These are phyloP conservation scores for Daldinia caldariorum DNA, from an alignment of 495 filamentous ascomycete genomes.

Conservation along the genomic window DNA sequence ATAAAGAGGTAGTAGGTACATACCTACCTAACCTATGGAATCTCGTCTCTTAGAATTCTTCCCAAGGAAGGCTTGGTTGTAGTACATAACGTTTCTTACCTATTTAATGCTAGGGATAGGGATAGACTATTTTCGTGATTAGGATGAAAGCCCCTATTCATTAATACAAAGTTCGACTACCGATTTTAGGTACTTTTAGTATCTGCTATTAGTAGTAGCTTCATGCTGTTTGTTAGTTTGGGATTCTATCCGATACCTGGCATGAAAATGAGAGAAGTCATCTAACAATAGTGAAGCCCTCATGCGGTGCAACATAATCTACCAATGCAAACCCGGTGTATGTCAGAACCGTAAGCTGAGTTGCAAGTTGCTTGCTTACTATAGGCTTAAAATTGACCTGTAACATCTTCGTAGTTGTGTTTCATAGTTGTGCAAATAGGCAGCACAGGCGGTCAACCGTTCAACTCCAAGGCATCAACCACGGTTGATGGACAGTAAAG, in stretches of 20 bases:
- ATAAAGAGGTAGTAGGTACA: slow-evolving; percentile 9
- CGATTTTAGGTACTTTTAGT: neutral
- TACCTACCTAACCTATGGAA: too few relatives aligned
- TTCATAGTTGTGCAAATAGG: neutral
- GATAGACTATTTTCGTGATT: neutral
- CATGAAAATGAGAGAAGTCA: neutral
- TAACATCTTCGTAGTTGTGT: neutral
- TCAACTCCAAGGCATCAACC: slow-evolving; percentile 8
- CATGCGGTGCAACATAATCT: neutral
- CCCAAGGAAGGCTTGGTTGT: neutral
- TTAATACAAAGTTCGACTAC: neutral
- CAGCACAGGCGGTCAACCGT: neutral
- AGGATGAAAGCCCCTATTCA: neutral
- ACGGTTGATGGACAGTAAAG: slow-evolving; percentile 8
- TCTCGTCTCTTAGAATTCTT: neutral
- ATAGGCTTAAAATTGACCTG: neutral
- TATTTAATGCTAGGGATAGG: neutral
- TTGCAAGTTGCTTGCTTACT: slow-evolving; percentile 1
- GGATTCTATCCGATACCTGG: neutral
- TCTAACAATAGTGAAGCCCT: neutral
- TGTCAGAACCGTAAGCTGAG: neutral
- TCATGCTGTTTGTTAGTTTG: too few relatives aligned
- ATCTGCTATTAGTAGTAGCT: neutral
- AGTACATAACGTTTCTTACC: neutral
- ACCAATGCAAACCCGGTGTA: neutral